Evolutionary conservation across 495 filamentous ascomycete genomes (phyloP).

Genomic region (Neurospora terricola): DNA sequence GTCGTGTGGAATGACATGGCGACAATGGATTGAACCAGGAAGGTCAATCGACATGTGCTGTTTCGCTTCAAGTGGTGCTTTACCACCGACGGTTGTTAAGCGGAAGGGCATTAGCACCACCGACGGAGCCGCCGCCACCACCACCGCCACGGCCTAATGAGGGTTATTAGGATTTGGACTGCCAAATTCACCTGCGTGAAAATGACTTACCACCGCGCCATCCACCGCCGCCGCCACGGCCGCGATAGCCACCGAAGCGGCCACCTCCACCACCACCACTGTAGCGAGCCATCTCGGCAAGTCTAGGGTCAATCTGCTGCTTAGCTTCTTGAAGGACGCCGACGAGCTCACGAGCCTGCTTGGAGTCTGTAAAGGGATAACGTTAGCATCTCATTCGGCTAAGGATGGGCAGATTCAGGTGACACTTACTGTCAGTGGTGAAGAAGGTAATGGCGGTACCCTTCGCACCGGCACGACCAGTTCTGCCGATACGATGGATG

Average conservation of each 20-base stretch:
- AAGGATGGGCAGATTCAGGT: background rate
- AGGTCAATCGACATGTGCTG: background rate
- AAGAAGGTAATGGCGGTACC: slow-evolving; percentile 94
- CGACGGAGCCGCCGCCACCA: slow-evolving; percentile 5
- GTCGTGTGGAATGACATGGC: background rate
- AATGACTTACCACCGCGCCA: slow-evolving; percentile 32
- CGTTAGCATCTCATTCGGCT: slow-evolving; percentile 22
- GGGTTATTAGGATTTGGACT: background rate
- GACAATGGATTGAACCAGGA: background rate
- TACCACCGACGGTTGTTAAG: slow-evolving; percentile 41
- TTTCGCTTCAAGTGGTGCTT: background rate
- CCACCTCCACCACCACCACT: slow-evolving; percentile 75
- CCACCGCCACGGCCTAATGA: background rate
- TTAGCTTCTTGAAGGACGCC: slow-evolving; percentile 90
- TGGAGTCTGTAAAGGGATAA: slow-evolving; percentile 55
- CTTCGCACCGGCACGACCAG: slow-evolving; percentile 86
- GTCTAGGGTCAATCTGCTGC: slow-evolving; percentile 93
- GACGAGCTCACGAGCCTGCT: slow-evolving; percentile 94
- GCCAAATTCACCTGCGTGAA: slow-evolving; percentile 28
- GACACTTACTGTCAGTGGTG: slow-evolving; percentile 89
- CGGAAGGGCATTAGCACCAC: slow-evolving; percentile 36
- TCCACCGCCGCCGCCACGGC: slow-evolving; percentile 29
- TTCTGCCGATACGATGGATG: slow-evolving; percentile 96
- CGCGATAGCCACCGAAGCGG: slow-evolving; percentile 50
- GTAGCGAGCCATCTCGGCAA: slow-evolving; percentile 92